Percentiles rank a stretch among this genome's conserved stretches.
Evolutionary conservation across 768 basidiomycete genomes (phyloP).

Genomic region (Lactifluus subvellereus): DNA sequence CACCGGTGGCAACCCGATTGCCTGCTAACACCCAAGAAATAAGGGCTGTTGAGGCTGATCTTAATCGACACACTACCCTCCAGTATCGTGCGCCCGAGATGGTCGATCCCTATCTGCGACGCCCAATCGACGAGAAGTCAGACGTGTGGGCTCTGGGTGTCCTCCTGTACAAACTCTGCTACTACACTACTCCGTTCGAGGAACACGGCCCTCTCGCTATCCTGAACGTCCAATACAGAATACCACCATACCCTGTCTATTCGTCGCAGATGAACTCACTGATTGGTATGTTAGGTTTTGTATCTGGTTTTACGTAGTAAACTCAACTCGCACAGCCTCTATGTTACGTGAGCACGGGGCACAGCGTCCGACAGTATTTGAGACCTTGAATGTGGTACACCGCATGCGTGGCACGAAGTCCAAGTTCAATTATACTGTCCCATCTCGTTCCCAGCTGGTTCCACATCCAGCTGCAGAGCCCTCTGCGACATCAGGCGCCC

Average conservation of each 20-base stretch:
- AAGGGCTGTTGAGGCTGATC: constrained; percentile 79
- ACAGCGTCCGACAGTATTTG: constrained; percentile 83
- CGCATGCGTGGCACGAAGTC: constrained; percentile 83
- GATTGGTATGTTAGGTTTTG: constrained; percentile 54
- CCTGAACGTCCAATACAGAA: constrained; percentile 91
- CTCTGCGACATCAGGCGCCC: constrained; percentile 26
- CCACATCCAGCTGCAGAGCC: constrained; percentile 28
- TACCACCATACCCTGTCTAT: constrained; percentile 84
- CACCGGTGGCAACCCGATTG: constrained; percentile 59
- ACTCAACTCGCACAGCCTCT: constrained; percentile 46
- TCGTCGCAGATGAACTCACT: constrained; percentile 75
- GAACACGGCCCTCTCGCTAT: constrained; percentile 96
- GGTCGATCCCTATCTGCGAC: constrained; percentile 82
- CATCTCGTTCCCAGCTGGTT: constrained; percentile 46
- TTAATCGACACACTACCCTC: constrained; percentile 91
- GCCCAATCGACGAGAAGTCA: constrained; percentile 87
- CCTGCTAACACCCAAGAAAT: constrained; percentile 81
- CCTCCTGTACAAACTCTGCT: constrained; percentile 95
- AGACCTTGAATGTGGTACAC: constrained; percentile 79
- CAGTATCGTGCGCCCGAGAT: constrained; percentile 99
- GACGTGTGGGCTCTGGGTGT: constrained; percentile 99
- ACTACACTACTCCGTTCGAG: constrained; percentile 99
- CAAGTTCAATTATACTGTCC: constrained; percentile 61
- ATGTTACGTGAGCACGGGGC: constrained; percentile 91
- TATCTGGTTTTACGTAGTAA: constrained; percentile 20